Percentiles rank a stretch among this genome's conserved stretches.
Conservation (phyloP, 208 protist species). For the Leishmania amazonensis region DNA sequence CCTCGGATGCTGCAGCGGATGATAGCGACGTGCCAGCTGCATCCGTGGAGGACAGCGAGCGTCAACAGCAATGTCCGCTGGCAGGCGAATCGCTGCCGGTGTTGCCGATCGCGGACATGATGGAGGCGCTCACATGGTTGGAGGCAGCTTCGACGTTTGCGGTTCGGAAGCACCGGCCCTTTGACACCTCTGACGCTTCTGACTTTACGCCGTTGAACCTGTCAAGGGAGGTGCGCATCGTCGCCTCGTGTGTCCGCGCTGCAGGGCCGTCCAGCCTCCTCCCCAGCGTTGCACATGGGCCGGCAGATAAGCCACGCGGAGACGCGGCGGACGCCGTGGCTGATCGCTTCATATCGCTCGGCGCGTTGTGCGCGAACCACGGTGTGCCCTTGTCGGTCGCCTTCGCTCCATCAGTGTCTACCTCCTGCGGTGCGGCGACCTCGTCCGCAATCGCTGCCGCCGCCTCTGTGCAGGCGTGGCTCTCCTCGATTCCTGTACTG, state of each 20-base stretch:
- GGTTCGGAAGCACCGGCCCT: slow-evolving; percentile 63
- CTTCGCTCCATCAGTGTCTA: slow-evolving; percentile 18
- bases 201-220: slow-evolving; percentile 75
- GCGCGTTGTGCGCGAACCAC: slow-evolving; percentile 68
- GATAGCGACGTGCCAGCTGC: neutral
- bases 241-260: slow-evolving; percentile 35
- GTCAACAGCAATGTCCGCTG: neutral
- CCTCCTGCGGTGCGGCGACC: neutral
- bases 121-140: slow-evolving; percentile 75
- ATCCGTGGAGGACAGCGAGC: neutral
- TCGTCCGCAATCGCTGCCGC: neutral
- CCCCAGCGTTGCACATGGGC: too few relatives aligned
- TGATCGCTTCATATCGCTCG: slow-evolving; percentile 67
- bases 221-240: slow-evolving; percentile 56
- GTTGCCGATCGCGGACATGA: slow-evolving; percentile 46
- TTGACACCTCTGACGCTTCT: slow-evolving; percentile 41
- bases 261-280: neutral
- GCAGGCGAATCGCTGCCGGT: neutral
- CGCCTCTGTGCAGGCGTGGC: slow-evolving; percentile 8
- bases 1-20: slow-evolving; percentile 19
- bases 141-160: slow-evolving; percentile 86
- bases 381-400: slow-evolving; percentile 52
- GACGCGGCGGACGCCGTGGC: neutral
- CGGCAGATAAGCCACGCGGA: neutral
- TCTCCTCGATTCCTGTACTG: slow-evolving; percentile 13